Conservation (phyloP, 257 asterid genomes). For the Gentiana straminea region DNA sequence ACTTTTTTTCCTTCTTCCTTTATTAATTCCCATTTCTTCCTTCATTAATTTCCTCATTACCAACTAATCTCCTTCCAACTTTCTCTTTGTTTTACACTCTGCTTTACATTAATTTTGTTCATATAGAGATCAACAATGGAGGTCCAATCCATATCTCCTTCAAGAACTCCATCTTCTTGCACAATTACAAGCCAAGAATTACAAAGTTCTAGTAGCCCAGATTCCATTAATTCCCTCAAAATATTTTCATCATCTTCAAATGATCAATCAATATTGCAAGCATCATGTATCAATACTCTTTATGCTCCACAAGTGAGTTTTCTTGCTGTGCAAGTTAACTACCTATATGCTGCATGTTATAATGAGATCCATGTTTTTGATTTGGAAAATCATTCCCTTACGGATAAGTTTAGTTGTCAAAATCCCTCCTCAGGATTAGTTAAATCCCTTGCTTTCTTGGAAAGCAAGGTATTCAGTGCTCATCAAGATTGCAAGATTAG, state of each 20-base stretch:
- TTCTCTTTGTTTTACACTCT: neutral
- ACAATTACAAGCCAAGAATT: conserved; percentile 26
- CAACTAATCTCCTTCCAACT: neutral
- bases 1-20: conserved; percentile 4
- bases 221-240: conserved; percentile 11
- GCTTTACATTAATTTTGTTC: neutral
- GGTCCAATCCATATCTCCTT: conserved; percentile 3
- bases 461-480: conserved; percentile 32
- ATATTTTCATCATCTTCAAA: conserved; percentile 8
- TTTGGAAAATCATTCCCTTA: conserved; percentile 10
- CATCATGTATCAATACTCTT: conserved; percentile 16
- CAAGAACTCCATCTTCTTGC: conserved; percentile 14
- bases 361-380: conserved; percentile 32
- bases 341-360: conserved; percentile 40
- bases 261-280: conserved; percentile 1
- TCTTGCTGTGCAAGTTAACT: conserved; percentile 31
- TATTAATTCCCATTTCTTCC: conserved; percentile 15
- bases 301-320: conserved; percentile 37
- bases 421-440: conserved; percentile 28
- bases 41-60: conserved; percentile 4
- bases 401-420: conserved; percentile 31
- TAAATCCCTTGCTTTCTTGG: conserved; percentile 39
- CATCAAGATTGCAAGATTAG: conserved; percentile 54
- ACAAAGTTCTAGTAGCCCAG: conserved; percentile 27
- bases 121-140: conserved; percentile 21